Conservation (phyloP, 2,329 filamentous ascomycete genomes). For the Aspergillus luchuensis region DNA sequence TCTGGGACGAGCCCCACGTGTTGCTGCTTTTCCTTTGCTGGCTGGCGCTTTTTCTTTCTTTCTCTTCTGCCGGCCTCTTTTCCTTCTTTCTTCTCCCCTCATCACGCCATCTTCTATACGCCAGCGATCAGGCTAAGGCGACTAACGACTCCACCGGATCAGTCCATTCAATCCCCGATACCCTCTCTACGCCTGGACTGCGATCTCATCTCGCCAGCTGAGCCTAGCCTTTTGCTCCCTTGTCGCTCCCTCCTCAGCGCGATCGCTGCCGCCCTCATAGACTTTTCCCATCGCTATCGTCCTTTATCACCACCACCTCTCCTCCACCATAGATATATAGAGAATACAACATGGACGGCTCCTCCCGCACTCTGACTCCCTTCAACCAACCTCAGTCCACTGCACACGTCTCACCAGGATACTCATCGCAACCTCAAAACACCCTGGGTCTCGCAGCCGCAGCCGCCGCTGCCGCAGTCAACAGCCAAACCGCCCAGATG, state of each 20-base stretch:
- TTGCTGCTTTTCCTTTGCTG: constrained; percentile 9
- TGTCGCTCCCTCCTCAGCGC: not conserved
- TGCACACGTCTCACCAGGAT: constrained; percentile 6
- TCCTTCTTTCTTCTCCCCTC: not conserved
- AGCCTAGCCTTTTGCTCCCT: not conserved
- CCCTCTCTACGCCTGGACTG: not conserved
- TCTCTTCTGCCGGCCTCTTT: not conserved
- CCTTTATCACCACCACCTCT: not conserved
- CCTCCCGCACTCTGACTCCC: constrained; percentile 2
- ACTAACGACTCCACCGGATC: constrained; percentile 8
- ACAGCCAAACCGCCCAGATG: not conserved
- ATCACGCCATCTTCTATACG: not conserved
- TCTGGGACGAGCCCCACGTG: constrained; percentile 24
- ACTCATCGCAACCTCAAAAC: constrained; percentile 5
- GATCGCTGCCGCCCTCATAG: not conserved
- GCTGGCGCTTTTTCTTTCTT: not conserved
- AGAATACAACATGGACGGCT: constrained; percentile 8
- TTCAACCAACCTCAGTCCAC: constrained; percentile 6
- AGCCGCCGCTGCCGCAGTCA: constrained; percentile 1
- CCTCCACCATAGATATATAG: not conserved
- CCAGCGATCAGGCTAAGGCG: constrained; percentile 1
- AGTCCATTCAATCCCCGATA: constrained; percentile 3
- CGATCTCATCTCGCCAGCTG: not conserved
- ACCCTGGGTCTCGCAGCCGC: constrained; percentile 8
- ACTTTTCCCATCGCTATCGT: not conserved